A percentile compares a stretch with the other conserved stretches of the same genome.
These are phyloP conservation scores for Danielozyma ontarioensis DNA, from an alignment of 805 yeast genomes.

Conservation along the genomic window DNA sequence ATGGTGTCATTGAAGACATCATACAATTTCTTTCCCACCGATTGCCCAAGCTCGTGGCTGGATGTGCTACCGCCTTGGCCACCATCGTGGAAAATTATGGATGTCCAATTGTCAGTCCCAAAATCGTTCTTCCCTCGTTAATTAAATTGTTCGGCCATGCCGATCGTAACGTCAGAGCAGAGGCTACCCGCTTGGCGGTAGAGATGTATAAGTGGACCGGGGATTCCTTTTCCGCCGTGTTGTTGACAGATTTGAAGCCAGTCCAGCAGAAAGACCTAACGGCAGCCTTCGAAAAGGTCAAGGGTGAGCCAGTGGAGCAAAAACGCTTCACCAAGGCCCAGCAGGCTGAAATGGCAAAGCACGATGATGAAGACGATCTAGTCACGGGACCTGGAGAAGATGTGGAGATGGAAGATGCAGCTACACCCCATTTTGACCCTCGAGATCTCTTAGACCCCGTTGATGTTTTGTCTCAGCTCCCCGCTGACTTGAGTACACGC, in stretches of 20 bases:
- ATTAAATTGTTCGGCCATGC: slow-evolving; percentile 78
- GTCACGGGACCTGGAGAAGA: slow-evolving; percentile 31
- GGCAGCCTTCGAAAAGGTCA: slow-evolving; percentile 56
- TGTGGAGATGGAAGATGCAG: slow-evolving; percentile 28
- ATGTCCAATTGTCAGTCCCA: slow-evolving; percentile 53
- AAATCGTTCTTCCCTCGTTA: slow-evolving; percentile 49
- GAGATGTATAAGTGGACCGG: slow-evolving; percentile 76
- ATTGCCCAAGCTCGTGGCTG: slow-evolving; percentile 75
- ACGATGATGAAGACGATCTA: slow-evolving; percentile 9
- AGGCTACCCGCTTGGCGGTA: slow-evolving; percentile 63
- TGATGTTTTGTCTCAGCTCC: slow-evolving; percentile 60
- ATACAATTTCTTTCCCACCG: slow-evolving; percentile 56
- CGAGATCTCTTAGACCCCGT: slow-evolving; percentile 68
- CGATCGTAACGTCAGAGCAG: slow-evolving; percentile 80
- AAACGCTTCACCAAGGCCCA: slow-evolving; percentile 52
- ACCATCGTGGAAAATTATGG: slow-evolving; percentile 62
- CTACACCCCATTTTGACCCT: slow-evolving; percentile 45
- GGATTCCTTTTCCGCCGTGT: slow-evolving; percentile 47
- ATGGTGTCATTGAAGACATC: slow-evolving; percentile 61
- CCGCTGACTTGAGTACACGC: slow-evolving; percentile 52
- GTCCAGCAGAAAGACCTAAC: slow-evolving; percentile 84
- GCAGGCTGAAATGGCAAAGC: slow-evolving; percentile 30
- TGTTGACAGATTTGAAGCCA: slow-evolving; percentile 76
- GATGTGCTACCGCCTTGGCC: slow-evolving; percentile 51
- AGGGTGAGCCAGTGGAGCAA: slow-evolving; percentile 43